These are phyloP conservation scores for Sugiyamaella novakii DNA, from an alignment of 1,139 yeast species.

Conservation along the genomic window DNA sequence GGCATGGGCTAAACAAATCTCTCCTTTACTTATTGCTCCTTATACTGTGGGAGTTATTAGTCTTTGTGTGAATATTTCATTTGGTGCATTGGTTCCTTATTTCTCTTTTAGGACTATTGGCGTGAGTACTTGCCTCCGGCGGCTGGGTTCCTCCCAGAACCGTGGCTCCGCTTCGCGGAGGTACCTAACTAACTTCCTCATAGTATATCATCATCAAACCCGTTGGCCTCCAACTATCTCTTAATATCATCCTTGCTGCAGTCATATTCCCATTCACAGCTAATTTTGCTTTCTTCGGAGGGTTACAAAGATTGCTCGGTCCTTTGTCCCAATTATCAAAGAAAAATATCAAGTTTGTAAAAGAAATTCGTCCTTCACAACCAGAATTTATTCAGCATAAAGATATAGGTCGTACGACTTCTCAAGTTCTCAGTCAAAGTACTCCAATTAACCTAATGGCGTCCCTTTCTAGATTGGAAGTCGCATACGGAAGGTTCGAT, in stretches of 20 bases:
- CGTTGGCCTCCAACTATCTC: constrained; percentile 33
- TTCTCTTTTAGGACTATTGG: constrained; percentile 34
- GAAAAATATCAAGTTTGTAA: constrained; percentile 25
- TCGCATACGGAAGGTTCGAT: constrained; percentile 33
- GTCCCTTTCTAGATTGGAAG: constrained; percentile 28
- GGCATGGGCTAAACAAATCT: constrained; percentile 18
- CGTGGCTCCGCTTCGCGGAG: too few species aligned
- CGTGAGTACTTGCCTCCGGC: constrained; percentile 18
- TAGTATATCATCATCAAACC: constrained; percentile 31
- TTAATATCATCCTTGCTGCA: constrained; percentile 28
- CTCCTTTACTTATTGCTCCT: constrained; percentile 24
- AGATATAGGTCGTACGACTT: constrained; percentile 20
- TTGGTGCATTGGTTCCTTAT: constrained; percentile 31
- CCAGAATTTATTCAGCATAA: constrained; percentile 23
- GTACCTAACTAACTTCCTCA: constrained; percentile 1
- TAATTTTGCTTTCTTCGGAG: constrained; percentile 29
- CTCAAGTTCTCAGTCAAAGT: constrained; percentile 19
- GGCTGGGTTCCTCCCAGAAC: too few species aligned
- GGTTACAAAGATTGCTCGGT: constrained; percentile 24
- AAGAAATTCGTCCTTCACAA: constrained; percentile 26
- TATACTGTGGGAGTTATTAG: constrained; percentile 31
- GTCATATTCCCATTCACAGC: constrained; percentile 38
- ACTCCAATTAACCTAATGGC: constrained; percentile 32
- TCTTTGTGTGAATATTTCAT: constrained; percentile 27
- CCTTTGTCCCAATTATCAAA: constrained; percentile 23